These are phyloP conservation scores for Fraxinus sp. DNA, from an alignment of 305 asterid genomes.

Conservation along the genomic window DNA sequence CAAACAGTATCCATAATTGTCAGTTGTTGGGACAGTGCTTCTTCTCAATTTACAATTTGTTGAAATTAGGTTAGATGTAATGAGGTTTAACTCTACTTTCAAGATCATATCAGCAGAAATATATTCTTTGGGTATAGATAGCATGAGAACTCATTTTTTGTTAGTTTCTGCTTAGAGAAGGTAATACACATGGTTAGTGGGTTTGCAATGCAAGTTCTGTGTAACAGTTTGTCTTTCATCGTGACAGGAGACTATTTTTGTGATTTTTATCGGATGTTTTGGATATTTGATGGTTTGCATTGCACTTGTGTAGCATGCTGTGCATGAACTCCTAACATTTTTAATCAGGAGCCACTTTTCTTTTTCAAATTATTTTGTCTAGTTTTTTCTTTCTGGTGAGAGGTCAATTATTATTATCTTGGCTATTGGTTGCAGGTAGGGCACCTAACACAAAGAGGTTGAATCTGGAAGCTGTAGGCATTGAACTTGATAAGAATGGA, in stretches of 20 bases:
- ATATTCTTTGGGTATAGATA: background rate
- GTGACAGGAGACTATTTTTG: background rate
- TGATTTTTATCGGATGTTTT: background rate
- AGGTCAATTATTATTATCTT: slow-evolving; percentile 8
- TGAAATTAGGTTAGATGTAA: background rate
- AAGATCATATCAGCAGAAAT: background rate
- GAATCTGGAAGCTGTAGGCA: slow-evolving; percentile 84
- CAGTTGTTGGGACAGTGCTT: background rate
- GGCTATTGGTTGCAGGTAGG: slow-evolving; percentile 61
- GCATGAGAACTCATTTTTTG: background rate
- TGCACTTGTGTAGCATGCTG: background rate
- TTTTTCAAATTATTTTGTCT: background rate
- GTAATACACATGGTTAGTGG: background rate
- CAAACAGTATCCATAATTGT: background rate
- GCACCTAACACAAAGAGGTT: slow-evolving; percentile 83
- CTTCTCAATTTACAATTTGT: background rate
- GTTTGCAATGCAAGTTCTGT: background rate
- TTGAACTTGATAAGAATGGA: slow-evolving; percentile 67
- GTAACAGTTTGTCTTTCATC: background rate
- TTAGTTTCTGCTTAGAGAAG: background rate
- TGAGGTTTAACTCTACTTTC: background rate
- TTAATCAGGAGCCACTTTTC: background rate
- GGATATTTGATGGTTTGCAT: background rate
- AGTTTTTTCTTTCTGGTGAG: background rate
- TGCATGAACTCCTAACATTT: background rate